These are phyloP conservation scores for Poterioochromonas sp. DNA, from an alignment of 352 stramenopile species.

Conservation along the genomic window DNA sequence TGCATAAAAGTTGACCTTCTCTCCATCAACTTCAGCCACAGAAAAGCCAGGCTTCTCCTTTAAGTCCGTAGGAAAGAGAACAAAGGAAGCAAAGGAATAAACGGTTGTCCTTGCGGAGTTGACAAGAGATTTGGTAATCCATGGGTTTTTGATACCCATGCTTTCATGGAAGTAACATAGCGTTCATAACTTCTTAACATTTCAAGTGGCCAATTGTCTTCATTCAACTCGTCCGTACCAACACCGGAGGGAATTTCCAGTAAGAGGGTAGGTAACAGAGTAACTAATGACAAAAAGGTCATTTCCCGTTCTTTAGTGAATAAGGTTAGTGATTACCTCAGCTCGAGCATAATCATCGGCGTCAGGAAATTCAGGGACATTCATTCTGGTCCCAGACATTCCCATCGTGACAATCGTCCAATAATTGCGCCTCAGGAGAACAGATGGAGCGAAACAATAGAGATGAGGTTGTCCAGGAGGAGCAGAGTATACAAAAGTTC, in stretches of 20 bases:
- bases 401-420: neutral
- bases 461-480: neutral
- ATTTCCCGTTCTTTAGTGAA: neutral
- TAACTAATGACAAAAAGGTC: neutral
- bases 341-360: neutral
- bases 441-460: neutral
- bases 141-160: neutral
- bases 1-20: neutral
- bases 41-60: neutral
- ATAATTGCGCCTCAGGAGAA: neutral
- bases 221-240: neutral
- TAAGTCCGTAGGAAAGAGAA: neutral
- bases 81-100: neutral
- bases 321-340: neutral
- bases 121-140: neutral
- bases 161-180: neutral
- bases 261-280: neutral
- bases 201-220: neutral
- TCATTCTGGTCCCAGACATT: neutral
- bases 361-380: neutral
- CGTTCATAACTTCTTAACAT: neutral
- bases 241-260: neutral
- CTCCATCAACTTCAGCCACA: neutral
- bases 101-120: neutral
- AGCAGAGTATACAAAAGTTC: neutral